Percentiles rank a stretch among this genome's conserved stretches.
These are phyloP conservation scores for Trypanosomatidae sp. DNA, from an alignment of 208 protist species.

Conservation along the genomic window DNA sequence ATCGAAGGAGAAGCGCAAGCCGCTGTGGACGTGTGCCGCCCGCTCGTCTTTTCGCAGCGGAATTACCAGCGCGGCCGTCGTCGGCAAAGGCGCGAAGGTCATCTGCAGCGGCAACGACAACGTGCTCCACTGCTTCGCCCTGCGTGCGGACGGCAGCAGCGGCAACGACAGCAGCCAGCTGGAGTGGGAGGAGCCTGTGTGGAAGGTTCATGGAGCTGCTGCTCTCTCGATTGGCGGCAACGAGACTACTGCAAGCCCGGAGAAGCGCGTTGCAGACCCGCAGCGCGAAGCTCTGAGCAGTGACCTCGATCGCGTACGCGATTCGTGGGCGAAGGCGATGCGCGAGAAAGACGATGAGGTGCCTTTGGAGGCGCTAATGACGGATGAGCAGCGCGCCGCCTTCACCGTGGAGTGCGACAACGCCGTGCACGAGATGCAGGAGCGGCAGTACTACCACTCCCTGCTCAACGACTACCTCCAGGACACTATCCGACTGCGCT, in stretches of 20 bases:
- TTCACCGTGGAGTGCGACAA: slow-evolving; percentile 60
- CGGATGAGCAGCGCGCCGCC: slow-evolving; percentile 49
- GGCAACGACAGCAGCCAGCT: too few species aligned
- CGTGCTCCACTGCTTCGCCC: slow-evolving; percentile 22
- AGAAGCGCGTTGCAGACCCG: neutral
- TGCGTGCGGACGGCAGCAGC: neutral
- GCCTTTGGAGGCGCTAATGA: slow-evolving; percentile 63
- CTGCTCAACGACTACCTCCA: slow-evolving; percentile 81
- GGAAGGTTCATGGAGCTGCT: slow-evolving; percentile 11
- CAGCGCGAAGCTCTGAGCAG: slow-evolving; percentile 6
- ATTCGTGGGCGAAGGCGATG: slow-evolving; percentile 48
- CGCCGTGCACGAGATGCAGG: slow-evolving; percentile 55
- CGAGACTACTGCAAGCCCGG: neutral
- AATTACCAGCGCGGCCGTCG: too few species aligned
- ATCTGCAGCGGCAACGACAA: slow-evolving; percentile 26
- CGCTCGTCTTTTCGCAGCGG: too few species aligned
- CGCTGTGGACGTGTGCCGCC: too few species aligned
- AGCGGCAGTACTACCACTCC: slow-evolving; percentile 66
- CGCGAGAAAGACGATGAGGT: slow-evolving; percentile 45
- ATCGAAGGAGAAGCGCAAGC: too few species aligned
- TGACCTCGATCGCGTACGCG: slow-evolving; percentile 45
- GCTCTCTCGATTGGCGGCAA: neutral
- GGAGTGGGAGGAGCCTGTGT: slow-evolving; percentile 55
- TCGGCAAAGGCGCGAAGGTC: too few species aligned
- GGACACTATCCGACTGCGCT: slow-evolving; percentile 57